Conservation (phyloP, 2,329 filamentous ascomycete genomes). For the Grosmannia huntii region DNA sequence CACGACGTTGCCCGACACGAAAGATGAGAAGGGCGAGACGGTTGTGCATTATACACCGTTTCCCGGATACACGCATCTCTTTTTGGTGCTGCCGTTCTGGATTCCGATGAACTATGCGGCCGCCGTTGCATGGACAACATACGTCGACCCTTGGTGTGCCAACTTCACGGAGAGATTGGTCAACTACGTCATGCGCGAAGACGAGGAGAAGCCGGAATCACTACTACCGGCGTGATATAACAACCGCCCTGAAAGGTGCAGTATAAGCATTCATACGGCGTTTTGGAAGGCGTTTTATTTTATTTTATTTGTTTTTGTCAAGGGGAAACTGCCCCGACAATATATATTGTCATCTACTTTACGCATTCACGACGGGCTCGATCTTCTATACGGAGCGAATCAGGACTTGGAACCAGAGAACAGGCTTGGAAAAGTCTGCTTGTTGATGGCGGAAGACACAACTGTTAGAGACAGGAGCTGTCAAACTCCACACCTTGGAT, state of each 20-base stretch:
- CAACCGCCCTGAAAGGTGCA: background rate
- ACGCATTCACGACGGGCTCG: background rate
- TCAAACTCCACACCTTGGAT: too few species aligned
- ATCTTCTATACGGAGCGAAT: background rate
- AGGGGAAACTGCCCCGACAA: background rate
- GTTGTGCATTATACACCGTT: conserved; percentile 13
- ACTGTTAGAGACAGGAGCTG: too few species aligned
- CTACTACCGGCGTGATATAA: background rate
- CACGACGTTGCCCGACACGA: conserved; percentile 21
- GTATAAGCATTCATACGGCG: background rate
- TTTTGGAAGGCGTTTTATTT: background rate
- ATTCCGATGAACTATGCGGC: conserved; percentile 31
- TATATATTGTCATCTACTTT: background rate
- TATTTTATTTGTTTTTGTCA: background rate
- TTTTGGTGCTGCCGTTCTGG: conserved; percentile 29
- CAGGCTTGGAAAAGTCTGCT: too few species aligned
- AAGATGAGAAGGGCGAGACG: conserved; percentile 22
- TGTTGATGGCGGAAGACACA: too few species aligned
- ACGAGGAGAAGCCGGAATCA: conserved; percentile 12
- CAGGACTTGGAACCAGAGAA: background rate
- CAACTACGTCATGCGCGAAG: conserved; percentile 10
- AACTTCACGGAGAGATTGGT: conserved; percentile 27
- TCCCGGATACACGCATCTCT: conserved; percentile 23
- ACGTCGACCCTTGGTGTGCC: conserved; percentile 39
- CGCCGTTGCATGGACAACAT: conserved; percentile 37